Evolutionary conservation across 2,329 filamentous ascomycete species (phyloP), one percentile per base, ranked within the genome.

Genomic region (Fusarium sororula): DNA sequence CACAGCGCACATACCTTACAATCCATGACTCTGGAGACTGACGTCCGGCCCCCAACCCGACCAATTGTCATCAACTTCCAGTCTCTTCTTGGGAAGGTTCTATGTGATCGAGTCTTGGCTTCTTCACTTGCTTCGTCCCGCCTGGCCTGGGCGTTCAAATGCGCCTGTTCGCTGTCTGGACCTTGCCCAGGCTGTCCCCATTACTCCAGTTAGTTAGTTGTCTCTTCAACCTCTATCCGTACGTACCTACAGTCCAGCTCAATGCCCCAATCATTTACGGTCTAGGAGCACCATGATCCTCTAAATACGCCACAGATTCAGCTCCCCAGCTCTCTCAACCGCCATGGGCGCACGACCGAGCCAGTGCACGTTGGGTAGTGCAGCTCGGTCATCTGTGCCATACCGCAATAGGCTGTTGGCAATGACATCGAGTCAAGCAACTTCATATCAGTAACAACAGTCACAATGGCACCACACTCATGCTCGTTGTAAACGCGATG

Each of bases 71-170:
- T 44, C 18, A 28, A 63, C 59, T 47, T 61, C 30, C 24, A 35
- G 55, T 47, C 69, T 67, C 62, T 73, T 75, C 66, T 72, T 66
- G 70, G 75, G 68, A 72, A 74, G 65, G 74, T 63, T 61, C 66
- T 66, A 54, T 59, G 51, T 57, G 62, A 76, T 74, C 73, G 61
- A 51, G 60, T 42, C 66, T 68, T 73, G 68, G 73, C 54, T 73
- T 73, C 58, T 76, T 44, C 24, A 44, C 42, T 44, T 76, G 66
- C 76, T 78, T 78, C 75, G 64, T 78, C 73, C 76, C 73, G 72
- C 51, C 63, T 76, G 73, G 76, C 60, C 68, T 76, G 55, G 70
- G 73, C 75, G 71, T 75, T 72, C 56, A 64, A 72, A 61, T 77
- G 68, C 59, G 76, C 74, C 75, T 73, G 70, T 68, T 65, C 62